phyloP scores from a whole-genome alignment of 2,329 filamentous ascomycete species.

The Arthrobotrys musiformis region DNA sequence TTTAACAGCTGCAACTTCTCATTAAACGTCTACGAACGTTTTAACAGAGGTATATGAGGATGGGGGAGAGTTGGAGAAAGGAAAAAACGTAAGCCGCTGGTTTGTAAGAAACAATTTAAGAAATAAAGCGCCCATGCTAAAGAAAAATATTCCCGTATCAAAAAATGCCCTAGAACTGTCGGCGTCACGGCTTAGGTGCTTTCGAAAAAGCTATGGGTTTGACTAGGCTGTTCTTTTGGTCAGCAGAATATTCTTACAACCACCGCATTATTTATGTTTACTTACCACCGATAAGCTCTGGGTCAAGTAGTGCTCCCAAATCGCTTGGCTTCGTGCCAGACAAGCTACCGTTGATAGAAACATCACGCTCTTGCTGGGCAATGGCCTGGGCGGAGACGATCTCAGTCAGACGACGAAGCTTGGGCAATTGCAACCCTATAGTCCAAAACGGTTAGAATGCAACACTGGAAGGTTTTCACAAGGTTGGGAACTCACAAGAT shows the following conservation, averaged over 20 bases:
- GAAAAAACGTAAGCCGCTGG: not conserved
- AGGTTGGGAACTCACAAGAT: slow-evolving; percentile 94
- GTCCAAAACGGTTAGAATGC: not conserved
- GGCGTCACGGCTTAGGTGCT: not conserved
- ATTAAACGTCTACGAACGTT: not conserved
- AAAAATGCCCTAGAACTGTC: not conserved
- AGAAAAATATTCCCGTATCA: not conserved
- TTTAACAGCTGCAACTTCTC: not conserved
- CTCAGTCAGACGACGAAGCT: slow-evolving; percentile 94
- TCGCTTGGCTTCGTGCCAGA: slow-evolving; percentile 46
- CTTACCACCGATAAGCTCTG: slow-evolving; percentile 45
- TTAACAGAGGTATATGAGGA: not conserved
- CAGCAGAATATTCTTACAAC: not conserved
- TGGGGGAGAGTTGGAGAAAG: not conserved
- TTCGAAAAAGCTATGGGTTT: not conserved
- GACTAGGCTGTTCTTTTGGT: slow-evolving; percentile 32
- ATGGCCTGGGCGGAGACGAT: slow-evolving; percentile 95
- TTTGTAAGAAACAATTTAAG: not conserved
- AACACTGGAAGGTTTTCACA: slow-evolving; percentile 59
- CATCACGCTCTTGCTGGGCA: slow-evolving; percentile 79
- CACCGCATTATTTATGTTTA: not conserved
- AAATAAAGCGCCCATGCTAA: not conserved
- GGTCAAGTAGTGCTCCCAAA: slow-evolving; percentile 47
- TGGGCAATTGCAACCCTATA: slow-evolving; percentile 57
- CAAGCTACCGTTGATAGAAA: slow-evolving; percentile 1